These are phyloP conservation scores for Diaporthe ampelina DNA, from an alignment of 2,329 filamentous ascomycete genomes.

Conservation along the genomic window DNA sequence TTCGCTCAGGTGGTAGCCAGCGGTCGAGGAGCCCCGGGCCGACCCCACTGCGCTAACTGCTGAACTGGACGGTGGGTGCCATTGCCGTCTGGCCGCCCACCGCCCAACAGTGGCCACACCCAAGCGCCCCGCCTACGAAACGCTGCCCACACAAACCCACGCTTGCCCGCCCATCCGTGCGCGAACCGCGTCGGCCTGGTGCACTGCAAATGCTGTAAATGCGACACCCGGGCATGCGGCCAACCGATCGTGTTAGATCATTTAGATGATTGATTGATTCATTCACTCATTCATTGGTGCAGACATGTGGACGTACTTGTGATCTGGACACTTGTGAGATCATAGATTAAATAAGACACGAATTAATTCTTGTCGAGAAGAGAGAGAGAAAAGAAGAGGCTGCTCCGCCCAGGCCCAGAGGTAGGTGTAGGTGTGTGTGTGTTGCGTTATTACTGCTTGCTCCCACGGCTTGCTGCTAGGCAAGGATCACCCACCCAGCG, in stretches of 20 bases:
- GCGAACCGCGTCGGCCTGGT: slow-evolving; percentile 30
- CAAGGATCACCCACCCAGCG: slow-evolving; percentile 20
- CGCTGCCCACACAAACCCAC: background rate
- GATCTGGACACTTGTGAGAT: background rate
- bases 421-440: background rate
- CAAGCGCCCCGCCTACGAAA: slow-evolving; percentile 11
- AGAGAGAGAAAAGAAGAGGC: background rate
- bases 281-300: background rate
- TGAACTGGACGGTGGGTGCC: slow-evolving; percentile 1
- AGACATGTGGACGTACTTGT: background rate
- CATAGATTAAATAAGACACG: background rate
- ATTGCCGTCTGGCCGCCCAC: background rate
- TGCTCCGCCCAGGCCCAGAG: too few species aligned
- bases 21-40: slow-evolving; percentile 29
- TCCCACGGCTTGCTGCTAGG: slow-evolving; percentile 3
- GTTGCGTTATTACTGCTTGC: background rate
- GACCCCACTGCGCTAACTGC: slow-evolving; percentile 17
- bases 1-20: background rate
- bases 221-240: slow-evolving; percentile 3
- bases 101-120: background rate
- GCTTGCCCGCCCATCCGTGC: background rate
- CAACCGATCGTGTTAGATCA: background rate
- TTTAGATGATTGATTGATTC: background rate
- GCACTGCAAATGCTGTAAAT: slow-evolving; percentile 6
- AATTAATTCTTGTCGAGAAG: background rate